These are phyloP conservation scores for Oxytropis ochrocephala DNA, from an alignment of 306 rosid genomes.

Conservation along the genomic window DNA sequence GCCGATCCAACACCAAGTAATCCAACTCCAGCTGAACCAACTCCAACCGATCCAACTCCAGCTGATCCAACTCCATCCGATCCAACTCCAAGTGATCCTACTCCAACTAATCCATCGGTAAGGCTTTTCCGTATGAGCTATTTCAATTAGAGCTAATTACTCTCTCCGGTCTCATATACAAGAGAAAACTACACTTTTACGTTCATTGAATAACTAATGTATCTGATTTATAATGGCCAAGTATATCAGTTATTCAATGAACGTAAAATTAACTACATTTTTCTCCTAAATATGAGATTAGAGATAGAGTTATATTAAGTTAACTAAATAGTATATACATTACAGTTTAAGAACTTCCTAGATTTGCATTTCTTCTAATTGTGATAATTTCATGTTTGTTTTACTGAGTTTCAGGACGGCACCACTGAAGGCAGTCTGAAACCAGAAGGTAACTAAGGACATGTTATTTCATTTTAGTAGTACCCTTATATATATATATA, in stretches of 20 bases:
- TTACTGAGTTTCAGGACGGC: constrained; percentile 38
- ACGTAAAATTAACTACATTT: no score
- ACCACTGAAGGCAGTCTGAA: constrained; percentile 65
- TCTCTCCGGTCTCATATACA: no score
- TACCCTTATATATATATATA: not conserved
- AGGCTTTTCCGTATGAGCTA: not conserved
- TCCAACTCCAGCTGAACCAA: not conserved
- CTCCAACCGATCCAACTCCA: not conserved
- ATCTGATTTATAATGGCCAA: no score
- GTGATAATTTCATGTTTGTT: not conserved
- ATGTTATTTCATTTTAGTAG: not conserved
- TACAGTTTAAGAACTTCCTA: no score
- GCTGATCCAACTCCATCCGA: not conserved
- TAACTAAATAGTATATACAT: not conserved
- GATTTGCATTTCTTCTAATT: not conserved
- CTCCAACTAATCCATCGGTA: constrained; percentile 16
- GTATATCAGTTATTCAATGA: no score
- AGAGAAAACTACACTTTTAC: no score
- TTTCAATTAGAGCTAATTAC: no score
- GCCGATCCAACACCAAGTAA: not conserved
- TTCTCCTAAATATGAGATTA: no score
- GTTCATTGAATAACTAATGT: no score
- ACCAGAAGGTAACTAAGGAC: constrained; percentile 47
- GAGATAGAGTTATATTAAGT: not conserved
- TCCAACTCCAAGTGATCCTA: not conserved